Evolutionary conservation across 306 rosid genomes (phyloP).

Genomic region (Hippophae tibetana): DNA sequence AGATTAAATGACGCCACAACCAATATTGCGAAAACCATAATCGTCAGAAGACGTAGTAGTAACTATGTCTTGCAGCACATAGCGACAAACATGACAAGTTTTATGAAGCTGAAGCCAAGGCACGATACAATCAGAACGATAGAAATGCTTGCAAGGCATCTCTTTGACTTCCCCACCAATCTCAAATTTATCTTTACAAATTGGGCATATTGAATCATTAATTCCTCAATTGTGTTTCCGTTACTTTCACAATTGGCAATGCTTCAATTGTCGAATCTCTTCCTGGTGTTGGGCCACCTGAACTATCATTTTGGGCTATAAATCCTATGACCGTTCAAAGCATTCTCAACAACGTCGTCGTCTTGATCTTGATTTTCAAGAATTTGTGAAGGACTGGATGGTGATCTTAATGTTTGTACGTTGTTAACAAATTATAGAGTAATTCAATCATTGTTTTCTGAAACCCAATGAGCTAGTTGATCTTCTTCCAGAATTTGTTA

Average conservation of each 20-base stretch:
- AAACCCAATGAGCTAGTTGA: not conserved
- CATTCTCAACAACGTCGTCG: slow-evolving; percentile 4
- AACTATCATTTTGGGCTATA: slow-evolving; percentile 20
- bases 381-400: too few species aligned
- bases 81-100: slow-evolving; percentile 45
- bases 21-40: too few species aligned
- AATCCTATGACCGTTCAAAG: slow-evolving; percentile 1
- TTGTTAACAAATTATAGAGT: slow-evolving; percentile 27
- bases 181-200: slow-evolving; percentile 63
- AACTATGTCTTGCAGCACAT: slow-evolving; percentile 1
- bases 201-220: slow-evolving; percentile 49
- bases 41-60: too few species aligned
- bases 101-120: slow-evolving; percentile 66
- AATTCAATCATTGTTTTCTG: slow-evolving; percentile 30
- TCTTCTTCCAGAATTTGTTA: slow-evolving; percentile 15
- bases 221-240: slow-evolving; percentile 17
- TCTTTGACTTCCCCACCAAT: slow-evolving; percentile 44
- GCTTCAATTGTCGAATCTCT: slow-evolving; percentile 21
- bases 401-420: too few species aligned
- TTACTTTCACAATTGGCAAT: slow-evolving; percentile 31
- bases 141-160: slow-evolving; percentile 70
- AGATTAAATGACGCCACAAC: too few species aligned
- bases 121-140: slow-evolving; percentile 53
- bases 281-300: slow-evolving; percentile 2
- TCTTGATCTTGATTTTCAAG: not conserved